Percentiles rank a stretch among this genome's conserved stretches.
Conservation (phyloP, 176 grass and related monocot genomes). For the Zizania latifolia region DNA sequence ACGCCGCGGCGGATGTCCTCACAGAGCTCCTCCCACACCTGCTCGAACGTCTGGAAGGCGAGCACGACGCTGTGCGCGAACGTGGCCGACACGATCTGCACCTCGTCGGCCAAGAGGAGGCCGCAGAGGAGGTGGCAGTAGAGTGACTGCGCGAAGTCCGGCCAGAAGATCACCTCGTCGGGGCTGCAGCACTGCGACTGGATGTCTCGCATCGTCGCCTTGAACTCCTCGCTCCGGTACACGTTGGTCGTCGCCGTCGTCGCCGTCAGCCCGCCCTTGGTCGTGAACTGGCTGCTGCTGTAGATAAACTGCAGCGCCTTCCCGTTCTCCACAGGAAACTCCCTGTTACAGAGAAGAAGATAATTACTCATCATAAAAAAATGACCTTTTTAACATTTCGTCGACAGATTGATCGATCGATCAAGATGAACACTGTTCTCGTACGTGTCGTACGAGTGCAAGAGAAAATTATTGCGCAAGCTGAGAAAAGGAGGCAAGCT, state of each 20-base stretch:
- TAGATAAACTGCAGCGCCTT: conserved; percentile 95
- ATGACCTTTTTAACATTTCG: too few relatives aligned
- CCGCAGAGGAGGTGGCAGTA: conserved; percentile 96
- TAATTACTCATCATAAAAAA: too few relatives aligned
- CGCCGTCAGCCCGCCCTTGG: conserved; percentile 58
- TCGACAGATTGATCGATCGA: neutral
- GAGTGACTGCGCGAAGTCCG: conserved; percentile 72
- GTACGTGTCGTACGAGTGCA: neutral
- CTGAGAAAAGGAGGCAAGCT: neutral
- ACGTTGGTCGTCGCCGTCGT: conserved; percentile 87
- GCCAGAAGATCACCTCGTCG: conserved; percentile 65
- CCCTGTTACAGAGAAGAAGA: too few relatives aligned
- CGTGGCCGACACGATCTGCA: conserved; percentile 68
- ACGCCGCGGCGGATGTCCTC: conserved; percentile 57
- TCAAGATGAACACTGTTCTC: neutral
- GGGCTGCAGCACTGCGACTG: conserved; percentile 69
- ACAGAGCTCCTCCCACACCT: conserved; percentile 75
- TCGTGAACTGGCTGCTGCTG: conserved; percentile 64
- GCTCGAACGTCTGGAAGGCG: conserved; percentile 80
- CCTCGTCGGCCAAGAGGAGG: conserved; percentile 50
- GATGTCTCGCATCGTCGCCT: conserved; percentile 62
- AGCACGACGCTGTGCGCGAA: conserved; percentile 86
- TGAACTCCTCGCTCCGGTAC: conserved; percentile 62
- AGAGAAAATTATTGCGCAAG: neutral
- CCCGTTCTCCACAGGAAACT: conserved; percentile 61